Evolutionary conservation across 2,329 filamentous ascomycete species (phyloP).

Genomic region (Triangularia setosa): DNA sequence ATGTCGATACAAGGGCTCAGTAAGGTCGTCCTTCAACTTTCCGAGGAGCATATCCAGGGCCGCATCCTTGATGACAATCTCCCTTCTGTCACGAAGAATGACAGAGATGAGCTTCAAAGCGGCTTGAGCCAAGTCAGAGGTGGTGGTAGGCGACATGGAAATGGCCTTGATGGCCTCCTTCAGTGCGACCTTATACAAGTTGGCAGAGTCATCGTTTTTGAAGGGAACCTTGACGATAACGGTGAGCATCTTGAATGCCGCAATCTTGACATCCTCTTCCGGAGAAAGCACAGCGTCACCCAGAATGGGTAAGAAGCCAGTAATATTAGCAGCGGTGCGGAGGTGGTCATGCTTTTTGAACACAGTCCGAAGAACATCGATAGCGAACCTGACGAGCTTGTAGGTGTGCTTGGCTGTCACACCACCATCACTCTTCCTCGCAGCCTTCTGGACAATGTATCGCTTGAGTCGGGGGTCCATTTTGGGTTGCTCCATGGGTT

Average conservation of each 20-base stretch:
- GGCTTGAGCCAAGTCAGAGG: conserved; percentile 79
- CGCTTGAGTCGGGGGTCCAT: conserved; percentile 61
- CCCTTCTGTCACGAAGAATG: conserved; percentile 75
- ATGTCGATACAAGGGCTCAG: conserved; percentile 87
- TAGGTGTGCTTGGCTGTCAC: conserved; percentile 75
- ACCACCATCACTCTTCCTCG: conserved; percentile 68
- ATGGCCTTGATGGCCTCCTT: conserved; percentile 81
- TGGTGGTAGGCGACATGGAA: conserved; percentile 71
- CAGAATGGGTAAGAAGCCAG: conserved; percentile 82
- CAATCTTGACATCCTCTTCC: conserved; percentile 90
- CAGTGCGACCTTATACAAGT: conserved; percentile 70
- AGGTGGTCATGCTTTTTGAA: conserved; percentile 80
- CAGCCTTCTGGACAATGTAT: conserved; percentile 77
- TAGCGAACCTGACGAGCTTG: conserved; percentile 82
- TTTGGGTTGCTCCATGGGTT: conserved; percentile 48
- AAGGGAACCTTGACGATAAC: conserved; percentile 83
- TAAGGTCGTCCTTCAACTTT: conserved; percentile 81
- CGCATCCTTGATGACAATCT: conserved; percentile 72
- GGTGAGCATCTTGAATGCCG: conserved; percentile 78
- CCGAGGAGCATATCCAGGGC: conserved; percentile 79
- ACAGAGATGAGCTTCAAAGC: conserved; percentile 84
- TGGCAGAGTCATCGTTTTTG: conserved; percentile 60
- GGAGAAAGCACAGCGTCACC: conserved; percentile 80
- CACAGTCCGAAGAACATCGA: conserved; percentile 83
- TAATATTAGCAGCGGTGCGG: conserved; percentile 72